Evolutionary conservation across 176 grass and related monocot genomes (phyloP).

Genomic region (Avena eriantha): DNA sequence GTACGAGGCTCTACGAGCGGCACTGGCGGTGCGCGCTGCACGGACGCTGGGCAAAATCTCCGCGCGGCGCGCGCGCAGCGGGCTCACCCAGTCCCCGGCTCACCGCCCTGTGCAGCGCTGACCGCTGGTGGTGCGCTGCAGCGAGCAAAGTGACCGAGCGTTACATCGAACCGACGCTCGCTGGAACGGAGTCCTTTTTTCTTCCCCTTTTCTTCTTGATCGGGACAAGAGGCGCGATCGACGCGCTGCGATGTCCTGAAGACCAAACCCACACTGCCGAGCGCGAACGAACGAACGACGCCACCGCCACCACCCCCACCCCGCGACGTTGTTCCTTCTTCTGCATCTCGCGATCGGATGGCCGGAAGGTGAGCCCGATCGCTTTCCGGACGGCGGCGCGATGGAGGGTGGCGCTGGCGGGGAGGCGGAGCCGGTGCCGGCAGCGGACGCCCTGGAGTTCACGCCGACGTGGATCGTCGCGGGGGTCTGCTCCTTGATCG

Average conservation of each 20-base stretch:
- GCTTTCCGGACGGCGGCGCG: background rate
- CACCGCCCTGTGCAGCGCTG: background rate
- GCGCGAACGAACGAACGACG: background rate
- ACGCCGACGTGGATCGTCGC: slow-evolving; percentile 99
- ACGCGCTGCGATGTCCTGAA: background rate
- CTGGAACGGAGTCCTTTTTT: background rate
- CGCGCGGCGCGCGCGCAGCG: background rate
- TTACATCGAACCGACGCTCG: background rate
- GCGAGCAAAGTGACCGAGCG: background rate
- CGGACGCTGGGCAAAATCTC: background rate
- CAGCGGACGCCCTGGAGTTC: slow-evolving; percentile 62
- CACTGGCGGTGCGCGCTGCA: background rate
- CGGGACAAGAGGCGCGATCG: background rate
- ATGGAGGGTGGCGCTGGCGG: slow-evolving; percentile 32
- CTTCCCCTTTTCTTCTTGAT: background rate
- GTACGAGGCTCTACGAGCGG: background rate
- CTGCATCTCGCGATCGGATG: background rate
- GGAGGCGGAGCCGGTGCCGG: background rate
- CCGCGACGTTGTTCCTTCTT: background rate
- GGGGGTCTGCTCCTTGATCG: slow-evolving; percentile 79
- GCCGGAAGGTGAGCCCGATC: slow-evolving; percentile 2
- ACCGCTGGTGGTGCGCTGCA: background rate
- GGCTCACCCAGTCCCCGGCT: background rate
- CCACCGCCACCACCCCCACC: background rate
- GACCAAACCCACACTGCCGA: slow-evolving; percentile 19